phyloP scores from a whole-genome alignment of 1,139 yeast species.

The Neolecta irregularis region DNA sequence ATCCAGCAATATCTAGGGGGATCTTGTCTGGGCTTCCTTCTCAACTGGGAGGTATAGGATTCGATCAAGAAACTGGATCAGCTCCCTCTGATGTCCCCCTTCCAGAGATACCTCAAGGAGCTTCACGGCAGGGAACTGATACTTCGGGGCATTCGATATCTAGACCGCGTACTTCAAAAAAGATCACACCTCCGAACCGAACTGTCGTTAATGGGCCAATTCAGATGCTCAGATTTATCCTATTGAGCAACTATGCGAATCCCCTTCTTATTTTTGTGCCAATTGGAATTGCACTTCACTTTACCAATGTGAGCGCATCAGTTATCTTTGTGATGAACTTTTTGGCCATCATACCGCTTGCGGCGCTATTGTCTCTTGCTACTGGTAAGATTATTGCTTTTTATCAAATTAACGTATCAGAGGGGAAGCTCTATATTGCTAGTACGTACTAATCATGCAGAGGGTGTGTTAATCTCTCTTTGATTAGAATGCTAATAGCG shows the following conservation, averaged over 20 bases:
- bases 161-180: too few species aligned
- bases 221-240: slow-evolving; percentile 27
- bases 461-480: slow-evolving; percentile 82
- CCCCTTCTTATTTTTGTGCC: slow-evolving; percentile 70
- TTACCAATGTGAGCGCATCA: slow-evolving; percentile 40
- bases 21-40: too few species aligned
- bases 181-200: too few species aligned
- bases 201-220: too few species aligned
- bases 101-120: too few species aligned
- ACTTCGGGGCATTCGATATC: too few species aligned
- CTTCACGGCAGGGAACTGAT: too few species aligned
- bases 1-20: too few species aligned
- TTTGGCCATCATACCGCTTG: slow-evolving; percentile 81
- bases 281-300: slow-evolving; percentile 63
- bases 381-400: slow-evolving; percentile 35
- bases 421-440: slow-evolving; percentile 60
- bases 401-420: not conserved
- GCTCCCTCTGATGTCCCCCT: too few species aligned
- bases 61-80: too few species aligned
- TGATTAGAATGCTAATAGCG: too few species aligned
- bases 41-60: too few species aligned
- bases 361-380: slow-evolving; percentile 33
- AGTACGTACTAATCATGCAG: slow-evolving; percentile 72
- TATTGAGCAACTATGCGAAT: slow-evolving; percentile 61
- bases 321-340: slow-evolving; percentile 62